phyloP scores from a whole-genome alignment of 169 alveolate species.

The Ichthyophthirius multifiliis region DNA sequence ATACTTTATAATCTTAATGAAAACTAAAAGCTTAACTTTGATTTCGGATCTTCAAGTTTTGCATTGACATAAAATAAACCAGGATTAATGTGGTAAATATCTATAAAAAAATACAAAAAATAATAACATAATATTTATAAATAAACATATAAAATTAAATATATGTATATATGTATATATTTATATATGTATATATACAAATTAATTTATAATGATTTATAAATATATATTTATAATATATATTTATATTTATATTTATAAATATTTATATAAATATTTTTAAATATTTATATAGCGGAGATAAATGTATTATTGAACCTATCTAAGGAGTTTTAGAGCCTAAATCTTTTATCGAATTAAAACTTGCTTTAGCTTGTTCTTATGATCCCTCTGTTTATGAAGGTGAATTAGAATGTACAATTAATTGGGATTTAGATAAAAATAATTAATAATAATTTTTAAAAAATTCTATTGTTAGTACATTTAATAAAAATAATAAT shows the following conservation, averaged over 20 bases:
- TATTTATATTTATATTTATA: no score
- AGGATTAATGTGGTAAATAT: constrained; percentile 71
- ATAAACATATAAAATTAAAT: no score
- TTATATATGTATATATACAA: no score
- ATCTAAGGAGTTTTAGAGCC: constrained; percentile 73
- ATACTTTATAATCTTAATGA: constrained; percentile 70
- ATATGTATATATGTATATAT: no score
- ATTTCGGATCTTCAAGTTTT: constrained; percentile 50
- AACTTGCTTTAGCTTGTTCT: constrained; percentile 69
- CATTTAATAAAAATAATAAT: no score
- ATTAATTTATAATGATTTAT: no score
- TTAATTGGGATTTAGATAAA: constrained; percentile 87
- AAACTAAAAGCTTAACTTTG: constrained; percentile 68
- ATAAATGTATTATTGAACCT: constrained; percentile 71
- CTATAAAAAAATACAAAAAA: no score
- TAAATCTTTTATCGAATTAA: constrained; percentile 62
- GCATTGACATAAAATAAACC: constrained; percentile 43
- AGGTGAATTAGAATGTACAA: constrained; percentile 79
- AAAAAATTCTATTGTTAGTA: no score
- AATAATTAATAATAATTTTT: no score
- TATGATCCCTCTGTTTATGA: constrained; percentile 76
- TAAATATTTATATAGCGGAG: constrained; percentile 45
- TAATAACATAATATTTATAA: no score
- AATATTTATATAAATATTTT: no score
- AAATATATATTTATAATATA: no score